These are phyloP conservation scores for Pseudopithomyces maydicus DNA, from an alignment of 2,329 filamentous ascomycete genomes.

Conservation along the genomic window DNA sequence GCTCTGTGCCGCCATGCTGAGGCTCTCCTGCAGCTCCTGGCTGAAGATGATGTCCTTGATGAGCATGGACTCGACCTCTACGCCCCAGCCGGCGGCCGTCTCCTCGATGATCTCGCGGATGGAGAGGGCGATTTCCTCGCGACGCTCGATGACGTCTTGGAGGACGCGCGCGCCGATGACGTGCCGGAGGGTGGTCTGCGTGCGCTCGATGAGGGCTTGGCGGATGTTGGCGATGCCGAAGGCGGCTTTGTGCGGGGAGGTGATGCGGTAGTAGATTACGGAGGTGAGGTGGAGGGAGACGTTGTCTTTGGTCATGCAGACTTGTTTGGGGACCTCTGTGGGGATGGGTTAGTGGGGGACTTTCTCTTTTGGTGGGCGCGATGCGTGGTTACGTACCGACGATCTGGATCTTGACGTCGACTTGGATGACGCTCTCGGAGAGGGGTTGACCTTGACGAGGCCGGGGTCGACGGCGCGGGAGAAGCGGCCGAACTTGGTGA, in stretches of 20 bases:
- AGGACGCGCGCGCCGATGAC: conserved; percentile 94
- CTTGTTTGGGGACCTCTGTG: conserved; percentile 85
- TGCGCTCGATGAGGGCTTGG: conserved; percentile 96
- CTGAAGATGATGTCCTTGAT: conserved; percentile 99
- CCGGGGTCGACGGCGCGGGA: conserved; percentile 95
- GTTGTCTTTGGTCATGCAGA: conserved; percentile 99
- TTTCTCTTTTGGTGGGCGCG: no score
- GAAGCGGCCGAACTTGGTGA: conserved; percentile 95
- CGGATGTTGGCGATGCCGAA: conserved; percentile 95
- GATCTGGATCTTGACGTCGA: conserved; percentile 99
- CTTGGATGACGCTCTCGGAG: conserved; percentile 84
- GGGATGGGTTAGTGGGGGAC: not conserved
- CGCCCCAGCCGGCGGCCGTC: conserved; percentile 91
- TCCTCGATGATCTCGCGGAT: conserved; percentile 98
- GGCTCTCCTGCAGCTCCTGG: conserved; percentile 90
- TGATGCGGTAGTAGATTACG: conserved; percentile 99
- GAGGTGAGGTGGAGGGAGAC: conserved; percentile 91
- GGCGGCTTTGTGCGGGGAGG: conserved; percentile 91
- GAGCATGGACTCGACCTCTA: conserved; percentile 96
- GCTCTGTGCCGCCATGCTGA: conserved; percentile 97
- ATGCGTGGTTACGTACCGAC: conserved; percentile 65
- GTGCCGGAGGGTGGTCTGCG: conserved; percentile 95
- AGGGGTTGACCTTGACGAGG: conserved; percentile 95
- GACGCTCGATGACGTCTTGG: conserved; percentile 97
- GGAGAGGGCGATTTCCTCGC: conserved; percentile 93